Base-by-base conservation (phyloP, 345 rosid genomes). In the Eucalyptus virginea region DNA sequence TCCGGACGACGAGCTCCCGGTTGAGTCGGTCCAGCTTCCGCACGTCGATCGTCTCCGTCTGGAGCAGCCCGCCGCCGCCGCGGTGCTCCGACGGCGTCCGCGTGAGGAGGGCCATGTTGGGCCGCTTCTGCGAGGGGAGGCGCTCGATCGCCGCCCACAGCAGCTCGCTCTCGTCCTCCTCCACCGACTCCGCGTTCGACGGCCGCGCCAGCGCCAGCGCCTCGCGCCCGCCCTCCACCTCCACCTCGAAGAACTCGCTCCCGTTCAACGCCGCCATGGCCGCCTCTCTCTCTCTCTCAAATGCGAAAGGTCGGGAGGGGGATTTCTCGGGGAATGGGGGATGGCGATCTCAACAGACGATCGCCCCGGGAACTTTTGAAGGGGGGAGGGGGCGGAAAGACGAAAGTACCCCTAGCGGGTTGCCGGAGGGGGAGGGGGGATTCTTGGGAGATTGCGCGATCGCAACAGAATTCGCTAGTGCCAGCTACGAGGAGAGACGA, bases 131-230 rank as follows among this genome's bases (percentile, higher is more conserved):
- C 24, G 99, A 96, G 51, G 99, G 98, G 37, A 96, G 85, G 26
- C 98, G 91, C 32, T 93, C 88, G 40, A 97, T 93, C 87, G 98
- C 99, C 65, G 92, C 98, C 98, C 98, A 95, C 5, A 92, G 40
- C 37, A 97, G 95, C 93, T 95, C 96, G 9, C 93, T 94, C 89
- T 97, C 98, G 47, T 97, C 99, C 48, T 94, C 95, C 90, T 93
- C 91, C 86, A 95, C 92, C 21, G 91, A 87, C n/a, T 94, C 97
- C 2, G 95, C 99, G 88, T 95, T 96, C 15, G 99, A 95, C 34
- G 96, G 91, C 49, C 98, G 93, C 9, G 95, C 2, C 58, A 52
- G 93, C 9, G 95, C 2, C 58, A 52, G 94, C 56, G 96, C 92
- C 26, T 93, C 96, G 42, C 92, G 81, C 2, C 90, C 93, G 6